Conservation (phyloP, 257 asterid genomes). For the Eucommia ulmoides region DNA sequence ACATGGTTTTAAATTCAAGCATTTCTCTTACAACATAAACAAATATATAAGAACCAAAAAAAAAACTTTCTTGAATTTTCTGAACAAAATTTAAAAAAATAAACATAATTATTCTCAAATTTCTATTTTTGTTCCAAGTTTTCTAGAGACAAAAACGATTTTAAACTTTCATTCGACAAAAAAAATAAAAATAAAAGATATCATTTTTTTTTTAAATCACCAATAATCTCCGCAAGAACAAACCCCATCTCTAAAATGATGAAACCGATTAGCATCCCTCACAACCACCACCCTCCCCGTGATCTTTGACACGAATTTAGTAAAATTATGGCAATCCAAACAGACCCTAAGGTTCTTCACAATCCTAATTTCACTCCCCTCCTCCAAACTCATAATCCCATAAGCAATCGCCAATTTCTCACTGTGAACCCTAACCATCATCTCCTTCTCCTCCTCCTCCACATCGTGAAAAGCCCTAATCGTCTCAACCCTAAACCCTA, state of each 20-base stretch:
- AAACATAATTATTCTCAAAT: too few species aligned
- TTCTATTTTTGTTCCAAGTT: too few species aligned
- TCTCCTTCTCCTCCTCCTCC: conserved; percentile 90
- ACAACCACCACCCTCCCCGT: conserved; percentile 47
- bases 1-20: too few species aligned
- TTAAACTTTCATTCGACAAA: too few species aligned
- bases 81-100: too few species aligned
- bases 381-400: conserved; percentile 56
- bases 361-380: conserved; percentile 58
- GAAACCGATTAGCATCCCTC: conserved; percentile 92
- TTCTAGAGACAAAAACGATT: too few species aligned
- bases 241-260: conserved; percentile 58
- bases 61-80: too few species aligned
- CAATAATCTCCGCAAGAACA: conserved; percentile 92
- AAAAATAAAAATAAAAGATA: too few species aligned
- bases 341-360: conserved; percentile 88
- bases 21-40: too few species aligned
- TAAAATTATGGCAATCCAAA: conserved; percentile 81
- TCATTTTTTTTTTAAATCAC: too few species aligned
- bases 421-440: conserved; percentile 70
- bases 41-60: too few species aligned
- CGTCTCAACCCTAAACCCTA: conserved; percentile 64
- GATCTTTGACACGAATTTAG: conserved; percentile 62
- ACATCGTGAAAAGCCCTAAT: conserved; percentile 72
- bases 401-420: conserved; percentile 82